Percentiles rank a stretch among this genome's conserved stretches.
Conservation (phyloP, 192 early-diverging fungal genomes). For the Dispira parvispora region DNA sequence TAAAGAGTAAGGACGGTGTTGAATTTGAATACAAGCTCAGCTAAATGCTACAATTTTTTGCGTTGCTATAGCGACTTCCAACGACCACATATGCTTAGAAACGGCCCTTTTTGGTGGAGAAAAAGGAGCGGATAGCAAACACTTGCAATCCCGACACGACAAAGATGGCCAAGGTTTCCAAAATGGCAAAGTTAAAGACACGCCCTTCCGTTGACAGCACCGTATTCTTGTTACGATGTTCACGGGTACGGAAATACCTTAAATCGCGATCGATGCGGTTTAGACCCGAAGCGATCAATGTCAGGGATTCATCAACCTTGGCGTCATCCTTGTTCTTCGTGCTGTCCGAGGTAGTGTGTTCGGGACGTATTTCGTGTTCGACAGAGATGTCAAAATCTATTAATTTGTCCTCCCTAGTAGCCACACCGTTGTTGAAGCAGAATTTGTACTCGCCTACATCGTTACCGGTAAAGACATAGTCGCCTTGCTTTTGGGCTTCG, state of each 20-base stretch:
- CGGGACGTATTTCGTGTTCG: constrained; percentile 66
- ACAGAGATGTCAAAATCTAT: constrained; percentile 91
- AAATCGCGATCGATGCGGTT: constrained; percentile 60
- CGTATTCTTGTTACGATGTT: constrained; percentile 82
- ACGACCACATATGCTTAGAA: constrained; percentile 12
- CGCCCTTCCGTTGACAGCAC: constrained; percentile 71
- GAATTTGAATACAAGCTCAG: no score
- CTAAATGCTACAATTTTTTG: no score
- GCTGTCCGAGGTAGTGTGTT: constrained; percentile 36
- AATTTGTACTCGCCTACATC: constrained; percentile 83
- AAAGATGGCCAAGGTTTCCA: constrained; percentile 63
- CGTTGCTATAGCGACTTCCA: no score
- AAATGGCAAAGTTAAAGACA: constrained; percentile 84
- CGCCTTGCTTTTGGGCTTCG: constrained; percentile 82
- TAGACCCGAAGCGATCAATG: constrained; percentile 44
- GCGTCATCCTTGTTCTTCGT: constrained; percentile 27
- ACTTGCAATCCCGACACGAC: constrained; percentile 83
- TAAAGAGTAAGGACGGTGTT: no score
- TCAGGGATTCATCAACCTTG: constrained; percentile 34
- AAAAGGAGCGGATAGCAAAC: constrained; percentile 84
- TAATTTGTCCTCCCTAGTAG: constrained; percentile 85
- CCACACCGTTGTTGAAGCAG: constrained; percentile 93
- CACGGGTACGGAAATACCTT: constrained; percentile 76
- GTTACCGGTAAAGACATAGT: constrained; percentile 82
- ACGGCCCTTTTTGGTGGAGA: constrained; percentile 44